Evolutionary conservation across 805 yeast species (phyloP).

Genomic region (Wickerhamiella parazyma): DNA sequence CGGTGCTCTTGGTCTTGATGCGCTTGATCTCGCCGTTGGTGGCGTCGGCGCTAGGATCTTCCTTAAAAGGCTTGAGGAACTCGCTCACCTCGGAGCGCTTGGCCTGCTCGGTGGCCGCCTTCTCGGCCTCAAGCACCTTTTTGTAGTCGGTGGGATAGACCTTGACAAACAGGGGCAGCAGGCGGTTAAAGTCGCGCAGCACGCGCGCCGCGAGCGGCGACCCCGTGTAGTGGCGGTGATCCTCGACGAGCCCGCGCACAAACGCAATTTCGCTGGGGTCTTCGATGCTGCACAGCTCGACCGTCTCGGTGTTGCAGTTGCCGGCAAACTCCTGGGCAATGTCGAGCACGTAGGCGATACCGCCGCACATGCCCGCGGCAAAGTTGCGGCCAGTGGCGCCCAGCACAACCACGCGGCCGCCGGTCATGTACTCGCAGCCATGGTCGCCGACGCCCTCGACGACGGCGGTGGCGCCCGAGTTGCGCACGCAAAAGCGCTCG

Average conservation of each 20-base stretch:
- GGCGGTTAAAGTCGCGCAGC: slow-evolving; percentile 74
- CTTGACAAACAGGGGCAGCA: slow-evolving; percentile 79
- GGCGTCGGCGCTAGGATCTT: slow-evolving; percentile 72
- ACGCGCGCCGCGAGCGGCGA: slow-evolving; percentile 81
- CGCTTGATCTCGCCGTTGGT: slow-evolving; percentile 77
- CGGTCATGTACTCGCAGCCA: slow-evolving; percentile 99
- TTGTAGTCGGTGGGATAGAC: slow-evolving; percentile 88
- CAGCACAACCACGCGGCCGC: slow-evolving; percentile 91
- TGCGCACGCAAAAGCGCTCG: slow-evolving; percentile 95
- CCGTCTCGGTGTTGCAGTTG: slow-evolving; percentile 67
- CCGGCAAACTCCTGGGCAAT: slow-evolving; percentile 83
- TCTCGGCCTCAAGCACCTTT: slow-evolving; percentile 71
- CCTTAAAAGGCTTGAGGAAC: slow-evolving; percentile 52
- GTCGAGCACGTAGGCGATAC: slow-evolving; percentile 92
- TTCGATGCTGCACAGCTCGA: slow-evolving; percentile 59
- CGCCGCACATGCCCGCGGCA: slow-evolving; percentile 99
- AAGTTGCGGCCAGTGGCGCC: slow-evolving; percentile 86
- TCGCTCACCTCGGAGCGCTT: slow-evolving; percentile 44
- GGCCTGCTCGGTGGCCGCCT: slow-evolving; percentile 46
- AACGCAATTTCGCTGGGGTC: slow-evolving; percentile 92
- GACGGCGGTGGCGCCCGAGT: slow-evolving; percentile 95
- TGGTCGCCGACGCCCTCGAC: slow-evolving; percentile 97
- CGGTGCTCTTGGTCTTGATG: slow-evolving; percentile 19
- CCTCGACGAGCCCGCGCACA: slow-evolving; percentile 83
- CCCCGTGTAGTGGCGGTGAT: slow-evolving; percentile 87